phyloP scores from a whole-genome alignment of 225 moss, liverwort and hornwort genomes.

The Ulota crispa region DNA sequence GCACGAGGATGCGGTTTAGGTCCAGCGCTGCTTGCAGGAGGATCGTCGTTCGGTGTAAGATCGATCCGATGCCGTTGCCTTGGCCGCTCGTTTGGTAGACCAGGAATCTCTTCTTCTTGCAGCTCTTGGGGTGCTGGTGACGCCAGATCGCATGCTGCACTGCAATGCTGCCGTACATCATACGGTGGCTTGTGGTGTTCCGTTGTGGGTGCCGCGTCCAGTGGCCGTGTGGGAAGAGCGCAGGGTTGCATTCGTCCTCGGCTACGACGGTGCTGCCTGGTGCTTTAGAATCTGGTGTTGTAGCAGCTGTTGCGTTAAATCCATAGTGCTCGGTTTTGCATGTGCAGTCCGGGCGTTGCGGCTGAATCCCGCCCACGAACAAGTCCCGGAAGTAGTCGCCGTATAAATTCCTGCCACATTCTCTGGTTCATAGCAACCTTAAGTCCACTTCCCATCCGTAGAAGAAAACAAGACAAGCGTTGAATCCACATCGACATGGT shows the following conservation, averaged over 20 bases:
- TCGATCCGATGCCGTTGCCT: conserved; percentile 39
- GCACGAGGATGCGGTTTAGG: conserved; percentile 33
- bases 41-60: conserved; percentile 33
- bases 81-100: conserved; percentile 28
- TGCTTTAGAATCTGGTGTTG: neutral
- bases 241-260: conserved; percentile 5
- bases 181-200: conserved; percentile 1
- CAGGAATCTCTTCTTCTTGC: conserved; percentile 22
- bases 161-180: conserved; percentile 36
- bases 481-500: neutral
- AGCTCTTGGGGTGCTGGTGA: conserved; percentile 41
- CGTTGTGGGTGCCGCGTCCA: conserved; percentile 10
- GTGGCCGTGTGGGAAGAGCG: conserved; percentile 25
- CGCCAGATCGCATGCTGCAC: conserved; percentile 32
- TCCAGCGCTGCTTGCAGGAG: conserved; percentile 37
- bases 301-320: neutral
- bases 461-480: neutral
- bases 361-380: neutral
- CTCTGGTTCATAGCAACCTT: conserved; percentile 9
- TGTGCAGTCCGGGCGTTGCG: neutral
- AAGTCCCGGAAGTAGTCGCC: neutral
- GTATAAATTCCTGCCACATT: conserved; percentile 19
- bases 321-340: neutral
- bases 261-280: neutral
- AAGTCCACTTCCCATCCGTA: no score